Evolutionary conservation across 805 yeast genomes (phyloP).

Genomic region (Dipodascopsis tothii): DNA sequence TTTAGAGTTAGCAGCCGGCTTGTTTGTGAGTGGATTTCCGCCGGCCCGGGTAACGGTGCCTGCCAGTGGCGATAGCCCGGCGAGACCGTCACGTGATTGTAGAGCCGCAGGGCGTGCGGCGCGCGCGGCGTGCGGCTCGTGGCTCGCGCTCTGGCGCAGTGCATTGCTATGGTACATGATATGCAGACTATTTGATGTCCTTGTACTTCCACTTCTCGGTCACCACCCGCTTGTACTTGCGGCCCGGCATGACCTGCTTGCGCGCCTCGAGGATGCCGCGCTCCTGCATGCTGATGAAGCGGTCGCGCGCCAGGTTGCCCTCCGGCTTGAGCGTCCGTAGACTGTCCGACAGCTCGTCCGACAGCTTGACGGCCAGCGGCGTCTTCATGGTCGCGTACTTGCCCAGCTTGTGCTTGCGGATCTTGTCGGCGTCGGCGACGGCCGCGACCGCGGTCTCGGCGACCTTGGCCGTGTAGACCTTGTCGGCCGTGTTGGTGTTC

Average conservation of each 20-base stretch:
- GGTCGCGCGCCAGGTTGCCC: conserved; percentile 77
- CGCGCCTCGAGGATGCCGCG: conserved; percentile 83
- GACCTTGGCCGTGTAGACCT: neutral
- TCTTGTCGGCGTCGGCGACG: neutral
- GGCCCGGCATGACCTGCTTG: conserved; percentile 55
- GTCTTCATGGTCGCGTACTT: conserved; percentile 36
- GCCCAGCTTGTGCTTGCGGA: conserved; percentile 25
- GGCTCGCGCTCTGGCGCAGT: too few relatives aligned
- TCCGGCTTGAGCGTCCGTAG: conserved; percentile 80
- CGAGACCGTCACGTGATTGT: too few relatives aligned
- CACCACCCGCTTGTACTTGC: conserved; percentile 62
- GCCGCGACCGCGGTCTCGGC: neutral
- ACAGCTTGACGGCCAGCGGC: conserved; percentile 65
- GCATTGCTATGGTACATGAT: too few relatives aligned
- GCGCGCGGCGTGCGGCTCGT: too few relatives aligned
- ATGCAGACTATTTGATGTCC: conserved; percentile 43
- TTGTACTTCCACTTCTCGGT: conserved; percentile 93
- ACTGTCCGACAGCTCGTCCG: conserved; percentile 82
- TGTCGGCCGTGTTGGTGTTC: conserved; percentile 36
- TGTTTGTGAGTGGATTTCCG: too few relatives aligned
- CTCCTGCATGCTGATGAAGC: conserved; percentile 72
- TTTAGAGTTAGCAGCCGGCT: too few relatives aligned
- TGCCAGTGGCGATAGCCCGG: too few relatives aligned
- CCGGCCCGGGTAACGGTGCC: too few relatives aligned
- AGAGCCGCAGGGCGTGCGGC: too few relatives aligned